phyloP scores from a whole-genome alignment of 371 early-diverging fungal genomes.

The Saksenaea vasiformis region DNA sequence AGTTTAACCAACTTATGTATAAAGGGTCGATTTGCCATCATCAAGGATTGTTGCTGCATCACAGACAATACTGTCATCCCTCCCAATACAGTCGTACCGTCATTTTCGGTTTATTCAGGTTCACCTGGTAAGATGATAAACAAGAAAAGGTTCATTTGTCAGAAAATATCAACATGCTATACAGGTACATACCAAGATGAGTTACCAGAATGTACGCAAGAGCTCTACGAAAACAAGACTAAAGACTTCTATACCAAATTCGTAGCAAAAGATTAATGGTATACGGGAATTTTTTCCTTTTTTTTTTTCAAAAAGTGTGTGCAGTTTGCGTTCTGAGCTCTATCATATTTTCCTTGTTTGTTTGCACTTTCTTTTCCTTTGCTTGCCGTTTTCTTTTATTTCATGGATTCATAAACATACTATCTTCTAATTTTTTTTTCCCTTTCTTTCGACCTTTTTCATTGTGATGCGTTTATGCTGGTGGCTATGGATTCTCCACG shows the following conservation, averaged over 20 bases:
- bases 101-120: conserved; percentile 84
- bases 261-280: conserved; percentile 52
- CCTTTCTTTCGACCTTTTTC: neutral
- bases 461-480: neutral
- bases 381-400: neutral
- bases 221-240: conserved; percentile 69
- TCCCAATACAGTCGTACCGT: conserved; percentile 89
- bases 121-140: conserved; percentile 62
- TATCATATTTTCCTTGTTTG: conserved; percentile 1
- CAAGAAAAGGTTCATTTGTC: neutral
- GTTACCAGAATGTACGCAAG: conserved; percentile 85
- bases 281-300: neutral
- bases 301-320: neutral
- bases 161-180: neutral
- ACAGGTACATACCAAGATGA: conserved; percentile 71
- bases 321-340: neutral
- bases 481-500: neutral
- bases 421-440: neutral
- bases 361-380: neutral
- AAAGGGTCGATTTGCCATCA: conserved; percentile 92
- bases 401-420: neutral
- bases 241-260: conserved; percentile 83
- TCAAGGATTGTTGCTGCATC: conserved; percentile 91
- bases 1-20: neutral
- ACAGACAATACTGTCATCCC: conserved; percentile 91